A percentile compares a stretch with the other conserved stretches of the same genome.
Conservation (phyloP, 2,329 filamentous ascomycete species). For the Acephala macrosclerotiorum region DNA sequence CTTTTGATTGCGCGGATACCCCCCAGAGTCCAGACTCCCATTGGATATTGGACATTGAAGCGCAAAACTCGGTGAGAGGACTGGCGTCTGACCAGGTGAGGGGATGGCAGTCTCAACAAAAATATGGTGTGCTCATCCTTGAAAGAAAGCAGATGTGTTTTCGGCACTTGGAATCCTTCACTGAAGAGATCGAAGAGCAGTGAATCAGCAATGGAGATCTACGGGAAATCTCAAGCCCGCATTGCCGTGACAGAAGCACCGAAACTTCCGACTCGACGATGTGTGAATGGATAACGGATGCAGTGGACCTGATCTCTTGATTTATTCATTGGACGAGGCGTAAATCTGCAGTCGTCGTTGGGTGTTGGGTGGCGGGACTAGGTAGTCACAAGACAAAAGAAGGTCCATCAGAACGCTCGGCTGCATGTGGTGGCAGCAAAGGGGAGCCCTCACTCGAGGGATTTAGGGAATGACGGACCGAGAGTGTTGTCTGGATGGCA, state of each 20-base stretch:
- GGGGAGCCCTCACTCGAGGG: constrained; percentile 10
- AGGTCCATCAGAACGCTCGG: constrained; percentile 1
- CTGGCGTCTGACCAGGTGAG: neutral
- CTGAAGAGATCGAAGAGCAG: neutral
- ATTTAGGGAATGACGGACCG: constrained; percentile 13
- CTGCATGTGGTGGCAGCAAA: constrained; percentile 3
- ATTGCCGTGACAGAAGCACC: neutral
- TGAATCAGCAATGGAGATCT: constrained; percentile 8
- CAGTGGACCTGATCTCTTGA: neutral
- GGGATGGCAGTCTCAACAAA: neutral
- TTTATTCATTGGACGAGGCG: neutral
- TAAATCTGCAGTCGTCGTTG: neutral
- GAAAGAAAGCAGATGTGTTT: neutral
- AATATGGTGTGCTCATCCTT: constrained; percentile 7
- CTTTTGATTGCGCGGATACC: neutral
- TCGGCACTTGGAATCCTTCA: neutral
- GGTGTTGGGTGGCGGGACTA: constrained; percentile 13
- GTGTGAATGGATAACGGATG: neutral
- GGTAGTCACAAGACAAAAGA: constrained; percentile 12
- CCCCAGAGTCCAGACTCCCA: neutral
- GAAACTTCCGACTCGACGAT: neutral
- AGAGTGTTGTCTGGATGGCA: neutral
- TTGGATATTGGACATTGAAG: neutral
- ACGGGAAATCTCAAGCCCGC: neutral
- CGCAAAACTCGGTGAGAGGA: neutral